These are phyloP conservation scores for Hypoxylon fragiforme DNA, from an alignment of 495 filamentous ascomycete genomes.

Conservation along the genomic window DNA sequence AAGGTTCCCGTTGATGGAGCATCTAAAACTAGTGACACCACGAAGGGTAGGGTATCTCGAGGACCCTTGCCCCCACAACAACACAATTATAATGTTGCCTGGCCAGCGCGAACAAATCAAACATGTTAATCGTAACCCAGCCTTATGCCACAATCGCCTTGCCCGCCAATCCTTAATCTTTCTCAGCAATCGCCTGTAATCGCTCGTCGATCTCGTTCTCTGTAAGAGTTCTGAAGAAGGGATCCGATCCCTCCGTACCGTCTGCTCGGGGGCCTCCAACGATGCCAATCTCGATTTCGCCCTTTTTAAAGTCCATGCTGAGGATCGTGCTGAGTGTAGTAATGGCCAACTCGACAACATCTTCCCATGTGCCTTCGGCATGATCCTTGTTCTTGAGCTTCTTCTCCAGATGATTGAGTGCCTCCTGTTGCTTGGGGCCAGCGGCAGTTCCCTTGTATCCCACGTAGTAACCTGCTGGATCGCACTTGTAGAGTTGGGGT, in stretches of 20 bases:
- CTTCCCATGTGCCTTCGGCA: conserved; percentile 92
- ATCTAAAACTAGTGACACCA: conserved; percentile 34
- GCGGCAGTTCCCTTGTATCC: conserved; percentile 98
- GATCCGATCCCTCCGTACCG: conserved; percentile 76
- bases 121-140: conserved; percentile 20
- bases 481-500: conserved; percentile 97
- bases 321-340: conserved; percentile 91
- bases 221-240: conserved; percentile 83
- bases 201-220: conserved; percentile 98
- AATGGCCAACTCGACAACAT: conserved; percentile 96
- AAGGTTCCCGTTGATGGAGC: conserved; percentile 19
- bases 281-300: conserved; percentile 95
- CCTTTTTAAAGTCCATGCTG: conserved; percentile 99
- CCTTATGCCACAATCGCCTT: conserved; percentile 32
- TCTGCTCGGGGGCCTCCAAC: conserved; percentile 81
- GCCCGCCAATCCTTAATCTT: conserved; percentile 85
- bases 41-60: conserved; percentile 10
- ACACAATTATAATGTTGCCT: conserved; percentile 12
- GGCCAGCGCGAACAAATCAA: conserved; percentile 26
- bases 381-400: conserved; percentile 99
- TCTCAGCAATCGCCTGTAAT: conserved; percentile 95
- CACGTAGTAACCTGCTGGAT: conserved; percentile 95
- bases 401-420: conserved; percentile 96
- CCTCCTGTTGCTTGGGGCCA: conserved; percentile 97
- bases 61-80: conserved; percentile 22